Percentiles rank a stretch among this genome's conserved stretches.
Conservation (phyloP, 495 filamentous ascomycete genomes). For the Rhizodiscina lignyota region DNA sequence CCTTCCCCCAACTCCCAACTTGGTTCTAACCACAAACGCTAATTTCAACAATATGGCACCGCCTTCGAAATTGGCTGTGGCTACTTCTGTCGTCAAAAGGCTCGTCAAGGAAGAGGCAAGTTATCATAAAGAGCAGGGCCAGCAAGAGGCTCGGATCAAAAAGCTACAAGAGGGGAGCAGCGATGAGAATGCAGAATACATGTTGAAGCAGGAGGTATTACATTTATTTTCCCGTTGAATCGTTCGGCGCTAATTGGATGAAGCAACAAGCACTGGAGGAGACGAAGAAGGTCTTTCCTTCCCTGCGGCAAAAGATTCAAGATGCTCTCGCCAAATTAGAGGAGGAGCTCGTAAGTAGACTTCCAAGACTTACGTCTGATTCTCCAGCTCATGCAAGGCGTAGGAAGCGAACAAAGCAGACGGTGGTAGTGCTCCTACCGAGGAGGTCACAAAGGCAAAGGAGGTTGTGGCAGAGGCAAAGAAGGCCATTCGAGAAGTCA, state of each 20-base stretch:
- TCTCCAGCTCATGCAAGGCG: too few relatives aligned
- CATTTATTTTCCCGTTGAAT: neutral
- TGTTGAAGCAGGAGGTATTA: slow-evolving; percentile 68
- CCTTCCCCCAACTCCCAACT: too few relatives aligned
- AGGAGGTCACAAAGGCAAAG: slow-evolving; percentile 23
- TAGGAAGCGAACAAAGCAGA: slow-evolving; percentile 20
- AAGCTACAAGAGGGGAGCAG: slow-evolving; percentile 34
- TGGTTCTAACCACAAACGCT: too few relatives aligned
- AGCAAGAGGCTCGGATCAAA: slow-evolving; percentile 54
- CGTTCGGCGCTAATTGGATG: neutral
- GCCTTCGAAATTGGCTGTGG: slow-evolving; percentile 54
- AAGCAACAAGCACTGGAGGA: slow-evolving; percentile 64
- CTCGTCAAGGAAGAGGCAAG: slow-evolving; percentile 81
- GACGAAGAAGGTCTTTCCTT: slow-evolving; percentile 63
- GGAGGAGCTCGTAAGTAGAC: slow-evolving; percentile 39
- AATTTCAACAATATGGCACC: slow-evolving; percentile 45
- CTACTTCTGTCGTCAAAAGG: slow-evolving; percentile 56
- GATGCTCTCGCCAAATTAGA: slow-evolving; percentile 54
- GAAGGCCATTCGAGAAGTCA: slow-evolving; percentile 14
- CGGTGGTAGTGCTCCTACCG: slow-evolving; percentile 14
- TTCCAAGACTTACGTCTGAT: too few relatives aligned
- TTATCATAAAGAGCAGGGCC: slow-evolving; percentile 67
- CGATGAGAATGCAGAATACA: slow-evolving; percentile 37
- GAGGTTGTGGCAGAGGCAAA: slow-evolving; percentile 19
- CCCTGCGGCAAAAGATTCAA: slow-evolving; percentile 45